These are phyloP conservation scores for Xylaria sp. DNA, from an alignment of 2,329 filamentous ascomycete species.

Conservation along the genomic window DNA sequence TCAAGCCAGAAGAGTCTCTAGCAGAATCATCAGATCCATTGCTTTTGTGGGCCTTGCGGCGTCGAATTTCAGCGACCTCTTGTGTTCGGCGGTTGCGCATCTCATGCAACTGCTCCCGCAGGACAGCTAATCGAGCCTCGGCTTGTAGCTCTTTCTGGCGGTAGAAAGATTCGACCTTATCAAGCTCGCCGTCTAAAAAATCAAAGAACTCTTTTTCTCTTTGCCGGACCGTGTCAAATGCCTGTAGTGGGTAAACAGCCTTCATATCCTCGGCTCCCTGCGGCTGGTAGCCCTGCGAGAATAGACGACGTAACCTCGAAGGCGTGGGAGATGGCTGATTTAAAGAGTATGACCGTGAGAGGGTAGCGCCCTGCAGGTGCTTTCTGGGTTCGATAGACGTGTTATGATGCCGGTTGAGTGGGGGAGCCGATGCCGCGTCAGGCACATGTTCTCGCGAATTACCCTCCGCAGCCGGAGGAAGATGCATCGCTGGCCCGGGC, in stretches of 20 bases:
- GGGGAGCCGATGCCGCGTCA: conserved; percentile 26
- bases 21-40: conserved; percentile 33
- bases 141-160: conserved; percentile 86
- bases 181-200: conserved; percentile 82
- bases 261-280: conserved; percentile 44
- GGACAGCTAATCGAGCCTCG: conserved; percentile 68
- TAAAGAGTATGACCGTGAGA: conserved; percentile 28
- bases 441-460: neutral
- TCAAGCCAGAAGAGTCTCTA: conserved; percentile 31
- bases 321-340: conserved; percentile 32
- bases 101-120: conserved; percentile 87
- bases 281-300: conserved; percentile 47
- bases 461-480: conserved; percentile 42
- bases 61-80: conserved; percentile 63
- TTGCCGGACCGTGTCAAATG: conserved; percentile 63
- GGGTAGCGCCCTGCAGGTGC: conserved; percentile 24
- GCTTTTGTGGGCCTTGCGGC: conserved; percentile 43
- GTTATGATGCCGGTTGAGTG: conserved; percentile 45
- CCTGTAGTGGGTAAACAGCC: conserved; percentile 51
- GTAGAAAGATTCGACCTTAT: conserved; percentile 95
- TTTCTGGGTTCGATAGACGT: conserved; percentile 44
- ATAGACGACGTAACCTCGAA: conserved; percentile 48
- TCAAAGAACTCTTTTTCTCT: conserved; percentile 84
- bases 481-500: conserved; percentile 58
- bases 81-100: conserved; percentile 85